Base-by-base conservation (phyloP, 1,139 yeast species). In the Yamadazyma triangularis region DNA sequence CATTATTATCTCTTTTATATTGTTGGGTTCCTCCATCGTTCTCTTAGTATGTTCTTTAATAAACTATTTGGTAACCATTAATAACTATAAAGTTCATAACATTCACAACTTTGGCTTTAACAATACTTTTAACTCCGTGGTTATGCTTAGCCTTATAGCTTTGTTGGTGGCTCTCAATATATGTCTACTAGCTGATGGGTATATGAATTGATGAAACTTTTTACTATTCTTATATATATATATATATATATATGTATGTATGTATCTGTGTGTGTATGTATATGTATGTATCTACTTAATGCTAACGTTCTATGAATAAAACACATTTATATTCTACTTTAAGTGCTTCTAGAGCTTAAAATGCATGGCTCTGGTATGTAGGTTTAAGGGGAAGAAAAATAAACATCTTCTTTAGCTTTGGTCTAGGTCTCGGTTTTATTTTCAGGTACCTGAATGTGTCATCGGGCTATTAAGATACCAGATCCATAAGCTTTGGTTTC, bases 31-130 rank as follows among this genome's bases (percentile, higher is more conserved):
- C 24, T 58, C 77, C n/a, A 36, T 70, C 15, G 45, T 56, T 2
- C 58, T 73, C 0, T 50, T 76, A 35, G 32, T 60, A 0, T 37
- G 73, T 3, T 68, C 75, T 13, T 63, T 61, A 0, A 43, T 60
- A 22, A 70, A 71, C 44, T 77, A 77, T 42, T 59, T 63, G 33
- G 51, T 60, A 11, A 69, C 77, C 2, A 60, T 74, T n/a, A 42
- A 60, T 28, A 51, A 72, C 30, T 74, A 72, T 44, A 65, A 73
- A 8, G 44, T 53, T 24, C 65, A 61, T 28, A 61, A 60, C 37
- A 70, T 74, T 13, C 51, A 55, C 23, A 71, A 70, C 3, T 57
- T 59, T 38, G 62, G 58, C 25, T 56, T 56, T 29, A 63, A 64
- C 34, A 61, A 64, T 35, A 32, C 51, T n/a, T 38, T 62, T 13